These are phyloP conservation scores for Xylaria sp. DNA, from an alignment of 2,329 filamentous ascomycete species.

Conservation along the genomic window DNA sequence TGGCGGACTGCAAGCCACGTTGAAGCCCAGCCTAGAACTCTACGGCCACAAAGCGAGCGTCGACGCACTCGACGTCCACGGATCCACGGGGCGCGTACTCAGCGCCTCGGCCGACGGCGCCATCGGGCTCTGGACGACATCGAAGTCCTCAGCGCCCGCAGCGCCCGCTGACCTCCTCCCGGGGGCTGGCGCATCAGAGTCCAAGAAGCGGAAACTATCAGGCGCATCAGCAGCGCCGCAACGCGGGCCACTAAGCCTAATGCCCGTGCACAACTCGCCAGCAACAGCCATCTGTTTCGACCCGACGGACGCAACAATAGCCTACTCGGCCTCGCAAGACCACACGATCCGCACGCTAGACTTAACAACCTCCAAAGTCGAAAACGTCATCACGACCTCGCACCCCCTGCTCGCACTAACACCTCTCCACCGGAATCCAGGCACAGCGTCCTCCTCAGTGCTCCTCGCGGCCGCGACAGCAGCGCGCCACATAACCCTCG, in stretches of 20 bases:
- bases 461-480: slow-evolving; percentile 80
- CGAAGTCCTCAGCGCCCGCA: slow-evolving; percentile 78
- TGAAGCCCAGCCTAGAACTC: slow-evolving; percentile 82
- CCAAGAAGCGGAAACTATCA: slow-evolving; percentile 80
- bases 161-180: slow-evolving; percentile 78
- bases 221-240: slow-evolving; percentile 70
- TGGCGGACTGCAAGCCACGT: slow-evolving; percentile 67
- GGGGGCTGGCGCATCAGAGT: slow-evolving; percentile 67
- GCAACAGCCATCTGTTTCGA: slow-evolving; percentile 88
- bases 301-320: slow-evolving; percentile 84
- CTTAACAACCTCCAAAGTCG: slow-evolving; percentile 80
- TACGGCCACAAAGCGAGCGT: slow-evolving; percentile 83
- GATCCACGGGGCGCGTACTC: slow-evolving; percentile 79
- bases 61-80: slow-evolving; percentile 79
- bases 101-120: slow-evolving; percentile 86
- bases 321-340: slow-evolving; percentile 91
- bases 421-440: slow-evolving; percentile 73
- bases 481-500: slow-evolving; percentile 88
- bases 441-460: slow-evolving; percentile 43
- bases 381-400: slow-evolving; percentile 84
- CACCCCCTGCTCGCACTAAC: slow-evolving; percentile 84
- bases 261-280: slow-evolving; percentile 76
- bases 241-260: slow-evolving; percentile 80
- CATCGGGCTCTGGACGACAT: slow-evolving; percentile 89
- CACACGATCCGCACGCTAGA: slow-evolving; percentile 93